Base-by-base conservation (phyloP, 306 rosid genomes). In the Quillaja saponaria region DNA sequence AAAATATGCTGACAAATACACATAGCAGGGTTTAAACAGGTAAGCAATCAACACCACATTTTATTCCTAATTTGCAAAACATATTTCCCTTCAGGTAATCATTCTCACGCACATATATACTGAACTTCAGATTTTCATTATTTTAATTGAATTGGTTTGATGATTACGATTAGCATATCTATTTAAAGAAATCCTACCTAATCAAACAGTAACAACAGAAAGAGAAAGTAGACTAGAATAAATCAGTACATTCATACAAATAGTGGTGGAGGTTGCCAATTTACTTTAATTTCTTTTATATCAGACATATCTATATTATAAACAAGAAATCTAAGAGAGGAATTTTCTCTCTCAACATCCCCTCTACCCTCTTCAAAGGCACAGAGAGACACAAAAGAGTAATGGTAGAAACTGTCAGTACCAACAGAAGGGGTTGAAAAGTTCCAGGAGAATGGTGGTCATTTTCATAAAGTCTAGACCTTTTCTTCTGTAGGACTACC, bases 401-500 rank as follows among this genome's bases (percentile, higher is more conserved):
- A 64, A 53, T 4, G n/a, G 73, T 73, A 73, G 66, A 78, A 75
- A 57, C 35, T 49, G 52, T 75, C 88, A 41, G 55, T 47, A 57
- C 33, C 63, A 71, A 12, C 38, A 20, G 47, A 75, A 50, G 20
- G 19, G 15, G 49, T 63, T 69, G 51, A 73, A 63, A 55, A 35
- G 60, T 34, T 13, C 58, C 17, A 19, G 68, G 61, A 64, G 71
- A 75, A 35, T 78, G 76, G 55, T 51, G 52, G 81, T 81, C 76
- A 59, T 73, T 79, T 68, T 84, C 85, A 44, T 10, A 55, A 60
- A 35, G 39, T 77, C 90, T 77, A 81, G 88, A 81, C 66, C 65
- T 61, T 84, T 76, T 57, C 71, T 61, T 34, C 19, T 41, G 37
- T 75, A 60, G 42, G 72, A 70, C 80, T 71, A 73, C 68, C 53